Evolutionary conservation across 768 basidiomycete genomes (phyloP), one percentile per base, ranked within the genome.

Genomic region (Tricholoma bakamatsutake): DNA sequence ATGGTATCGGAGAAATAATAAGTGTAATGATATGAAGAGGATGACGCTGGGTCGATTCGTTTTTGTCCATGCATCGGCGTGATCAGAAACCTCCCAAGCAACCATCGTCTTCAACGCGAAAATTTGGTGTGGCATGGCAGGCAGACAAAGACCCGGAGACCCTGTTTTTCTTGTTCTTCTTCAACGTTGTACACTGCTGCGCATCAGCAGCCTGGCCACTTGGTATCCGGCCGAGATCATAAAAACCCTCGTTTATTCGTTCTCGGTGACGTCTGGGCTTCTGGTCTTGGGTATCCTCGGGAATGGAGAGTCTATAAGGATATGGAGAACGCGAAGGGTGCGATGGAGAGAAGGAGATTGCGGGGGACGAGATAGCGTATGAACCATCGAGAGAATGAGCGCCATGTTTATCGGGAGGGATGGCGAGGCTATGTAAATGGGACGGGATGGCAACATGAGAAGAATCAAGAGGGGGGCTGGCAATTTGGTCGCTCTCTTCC

Each of bases 401-500:
- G n/a, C 27, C 28, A 47, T 56, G 57, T 21, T 58, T 55, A 40
- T 62, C 61, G 40, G 57, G 50, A 50, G 64, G 66, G 43, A 63
- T 59, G 37, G 67, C 64, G n/a, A 71, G 70, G 3, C 70, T 69
- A 45, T 67, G 64, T 18, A 67, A 49, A 52, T 63, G 56, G 24
- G 49, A 49, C 9, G 63, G n/a, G 24, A 57, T 53, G 34, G 56
- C 51, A 55, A 54, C 52, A 61, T 63, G 58, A 50, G 58, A 53
- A 6, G 56, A 43, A 31, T 58, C 70, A 18, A 69, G 66, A 10
- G 73, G 73, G 6, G 74, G 70, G 52, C 69, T 70, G 10, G 69
- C 54, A 58, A 80, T 76, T 51, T 76, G 77, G 66, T 87, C 85
- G 54, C 79, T 80, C 71, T 87, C 84, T 61, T 87, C 85, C 4